phyloP scores from a whole-genome alignment of 75 land plant genomes.

The Selaginella tamariscina region DNA sequence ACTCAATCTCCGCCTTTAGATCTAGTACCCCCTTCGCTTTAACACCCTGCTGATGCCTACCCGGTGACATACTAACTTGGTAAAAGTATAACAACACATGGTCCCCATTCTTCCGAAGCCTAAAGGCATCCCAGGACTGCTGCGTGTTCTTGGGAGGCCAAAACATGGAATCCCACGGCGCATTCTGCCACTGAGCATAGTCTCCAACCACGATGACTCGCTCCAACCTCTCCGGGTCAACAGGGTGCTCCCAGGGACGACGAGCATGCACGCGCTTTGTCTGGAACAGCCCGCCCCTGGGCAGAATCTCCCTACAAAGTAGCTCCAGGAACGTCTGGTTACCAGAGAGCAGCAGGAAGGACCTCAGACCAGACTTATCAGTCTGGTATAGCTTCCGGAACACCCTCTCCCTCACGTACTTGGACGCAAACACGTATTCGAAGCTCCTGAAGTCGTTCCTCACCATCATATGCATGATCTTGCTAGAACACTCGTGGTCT shows the following conservation, averaged over 20 bases:
- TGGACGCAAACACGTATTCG: not conserved
- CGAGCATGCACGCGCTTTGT: not conserved
- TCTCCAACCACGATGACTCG: not conserved
- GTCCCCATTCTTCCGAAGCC: not conserved
- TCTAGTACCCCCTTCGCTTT: not conserved
- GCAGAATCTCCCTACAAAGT: not conserved
- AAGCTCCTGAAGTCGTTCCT: not conserved
- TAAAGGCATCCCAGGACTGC: not conserved
- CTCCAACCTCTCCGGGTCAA: not conserved
- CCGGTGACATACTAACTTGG: not conserved
- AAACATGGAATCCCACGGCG: not conserved
- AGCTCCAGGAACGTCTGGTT: not conserved
- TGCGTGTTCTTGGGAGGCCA: not conserved
- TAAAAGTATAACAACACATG: not conserved
- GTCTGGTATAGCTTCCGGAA: not conserved
- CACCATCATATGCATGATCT: not conserved
- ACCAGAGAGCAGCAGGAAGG: not conserved
- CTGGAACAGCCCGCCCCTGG: not conserved
- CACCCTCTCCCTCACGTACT: not conserved
- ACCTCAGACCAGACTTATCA: not conserved
- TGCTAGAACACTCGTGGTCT: not conserved
- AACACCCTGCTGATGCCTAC: not conserved
- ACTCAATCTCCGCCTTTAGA: not conserved
- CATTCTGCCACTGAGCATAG: not conserved
- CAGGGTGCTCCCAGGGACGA: not conserved